phyloP scores from a whole-genome alignment of 257 asterid genomes.

The Penstemon eatonii region DNA sequence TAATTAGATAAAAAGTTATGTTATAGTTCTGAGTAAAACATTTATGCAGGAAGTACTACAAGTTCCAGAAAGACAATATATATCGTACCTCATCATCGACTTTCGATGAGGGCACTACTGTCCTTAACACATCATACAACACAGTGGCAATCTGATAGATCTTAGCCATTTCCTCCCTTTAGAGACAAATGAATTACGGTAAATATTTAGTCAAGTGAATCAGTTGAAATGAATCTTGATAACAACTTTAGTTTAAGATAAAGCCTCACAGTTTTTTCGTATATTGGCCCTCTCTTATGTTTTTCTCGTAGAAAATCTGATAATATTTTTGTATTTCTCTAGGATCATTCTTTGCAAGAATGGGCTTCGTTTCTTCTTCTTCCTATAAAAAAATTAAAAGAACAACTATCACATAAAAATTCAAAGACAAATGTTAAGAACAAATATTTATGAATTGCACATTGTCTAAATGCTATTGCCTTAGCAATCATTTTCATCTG shows the following conservation, averaged over 20 bases:
- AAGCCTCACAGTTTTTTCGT: constrained; percentile 83
- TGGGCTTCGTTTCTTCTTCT: constrained; percentile 52
- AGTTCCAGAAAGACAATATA: constrained; percentile 21
- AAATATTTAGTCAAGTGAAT: constrained; percentile 13
- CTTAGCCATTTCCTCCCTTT: constrained; percentile 95
- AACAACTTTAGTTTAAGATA: constrained; percentile 21
- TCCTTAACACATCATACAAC: constrained; percentile 72
- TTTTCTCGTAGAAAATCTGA: constrained; percentile 65
- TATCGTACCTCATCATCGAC: constrained; percentile 71
- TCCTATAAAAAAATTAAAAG: constrained; percentile 57
- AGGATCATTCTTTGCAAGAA: constrained; percentile 61
- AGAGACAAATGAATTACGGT: constrained; percentile 4
- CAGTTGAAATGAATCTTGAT: not conserved
- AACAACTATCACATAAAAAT: not conserved
- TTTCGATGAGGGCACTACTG: constrained; percentile 60
- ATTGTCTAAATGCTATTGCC: not conserved
- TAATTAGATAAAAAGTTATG: constrained; percentile 7
- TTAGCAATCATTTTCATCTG: not conserved
- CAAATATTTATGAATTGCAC: not conserved
- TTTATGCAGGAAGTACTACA: not conserved
- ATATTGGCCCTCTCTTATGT: constrained; percentile 77
- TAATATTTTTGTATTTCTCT: constrained; percentile 68
- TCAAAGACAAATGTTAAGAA: not conserved
- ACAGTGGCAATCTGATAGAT: constrained; percentile 87
- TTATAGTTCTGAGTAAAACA: constrained; percentile 8